Evolutionary conservation across 2,329 filamentous ascomycete genomes (phyloP).

Genomic region (Xylariaceae sp.): DNA sequence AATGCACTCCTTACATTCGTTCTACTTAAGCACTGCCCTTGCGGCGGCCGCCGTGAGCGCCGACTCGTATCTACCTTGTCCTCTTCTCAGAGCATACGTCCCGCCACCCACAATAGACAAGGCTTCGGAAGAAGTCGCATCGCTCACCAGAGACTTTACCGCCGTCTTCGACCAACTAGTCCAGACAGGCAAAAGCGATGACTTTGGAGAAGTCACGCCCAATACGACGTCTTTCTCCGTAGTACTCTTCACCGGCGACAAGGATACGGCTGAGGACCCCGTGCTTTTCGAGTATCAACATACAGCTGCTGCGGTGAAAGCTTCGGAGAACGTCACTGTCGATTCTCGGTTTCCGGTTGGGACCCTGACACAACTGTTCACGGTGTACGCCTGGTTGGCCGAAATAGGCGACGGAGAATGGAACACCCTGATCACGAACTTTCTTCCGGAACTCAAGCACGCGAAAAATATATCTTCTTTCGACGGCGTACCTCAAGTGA

Average conservation of each 20-base stretch:
- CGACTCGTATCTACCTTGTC: neutral
- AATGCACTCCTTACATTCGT: neutral
- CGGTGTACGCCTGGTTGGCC: conserved; percentile 39
- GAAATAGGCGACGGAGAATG: conserved; percentile 33
- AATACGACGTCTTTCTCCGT: conserved; percentile 35
- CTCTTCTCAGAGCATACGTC: neutral
- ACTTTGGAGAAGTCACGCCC: conserved; percentile 29
- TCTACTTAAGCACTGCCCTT: neutral
- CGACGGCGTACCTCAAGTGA: conserved; percentile 1
- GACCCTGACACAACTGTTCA: conserved; percentile 38
- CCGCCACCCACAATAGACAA: neutral
- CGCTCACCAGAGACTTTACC: conserved; percentile 12
- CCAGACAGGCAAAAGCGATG: conserved; percentile 18
- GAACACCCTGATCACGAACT: conserved; percentile 34
- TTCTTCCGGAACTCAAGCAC: conserved; percentile 31
- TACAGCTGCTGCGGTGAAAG: conserved; percentile 16
- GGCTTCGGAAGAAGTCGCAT: neutral
- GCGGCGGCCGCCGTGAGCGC: too few species aligned
- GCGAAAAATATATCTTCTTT: neutral
- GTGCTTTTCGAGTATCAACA: conserved; percentile 31
- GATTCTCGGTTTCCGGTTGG: conserved; percentile 35
- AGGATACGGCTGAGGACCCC: conserved; percentile 5
- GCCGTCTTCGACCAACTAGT: conserved; percentile 26
- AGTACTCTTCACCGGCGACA: conserved; percentile 26
- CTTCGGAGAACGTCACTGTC: conserved; percentile 16